Percentiles rank a stretch among this genome's conserved stretches.
These are phyloP conservation scores for Botrytis elliptica DNA, from an alignment of 2,329 filamentous ascomycete genomes.

Conservation along the genomic window DNA sequence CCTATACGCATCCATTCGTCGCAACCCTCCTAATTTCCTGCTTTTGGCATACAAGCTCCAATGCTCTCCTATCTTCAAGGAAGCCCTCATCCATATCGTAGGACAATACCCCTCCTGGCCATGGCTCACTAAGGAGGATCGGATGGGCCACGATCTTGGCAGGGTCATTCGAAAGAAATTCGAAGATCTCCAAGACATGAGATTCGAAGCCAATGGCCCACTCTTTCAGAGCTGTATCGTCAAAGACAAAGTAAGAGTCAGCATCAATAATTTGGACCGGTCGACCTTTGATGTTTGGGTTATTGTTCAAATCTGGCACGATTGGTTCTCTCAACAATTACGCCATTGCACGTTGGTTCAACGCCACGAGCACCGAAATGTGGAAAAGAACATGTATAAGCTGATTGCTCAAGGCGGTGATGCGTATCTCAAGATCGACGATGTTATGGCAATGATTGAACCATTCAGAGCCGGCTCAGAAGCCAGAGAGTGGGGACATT, in stretches of 20 bases:
- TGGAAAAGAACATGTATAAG: constrained; percentile 27
- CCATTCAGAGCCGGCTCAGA: not conserved
- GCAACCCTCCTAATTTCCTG: constrained; percentile 27
- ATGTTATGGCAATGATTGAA: constrained; percentile 1
- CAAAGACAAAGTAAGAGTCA: constrained; percentile 14
- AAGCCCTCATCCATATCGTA: constrained; percentile 33
- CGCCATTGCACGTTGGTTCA: not conserved
- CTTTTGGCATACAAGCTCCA: constrained; percentile 24
- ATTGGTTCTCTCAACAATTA: constrained; percentile 30
- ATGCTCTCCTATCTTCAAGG: constrained; percentile 30
- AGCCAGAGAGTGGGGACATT: not conserved
- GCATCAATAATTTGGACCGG: constrained; percentile 11
- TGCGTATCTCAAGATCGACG: constrained; percentile 26
- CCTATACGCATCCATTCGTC: too few species aligned
- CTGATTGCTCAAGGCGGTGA: constrained; percentile 28
- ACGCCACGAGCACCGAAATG: not conserved
- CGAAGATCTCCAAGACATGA: constrained; percentile 22
- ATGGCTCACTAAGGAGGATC: constrained; percentile 6
- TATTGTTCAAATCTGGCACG: constrained; percentile 31
- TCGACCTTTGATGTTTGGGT: constrained; percentile 35
- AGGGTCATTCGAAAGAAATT: constrained; percentile 25
- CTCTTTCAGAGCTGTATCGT: constrained; percentile 27
- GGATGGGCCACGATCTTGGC: not conserved
- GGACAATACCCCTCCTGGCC: constrained; percentile 29
- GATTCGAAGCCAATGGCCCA: constrained; percentile 10